phyloP scores from a whole-genome alignment of 768 basidiomycete genomes.

The Boletus coccyginus region DNA sequence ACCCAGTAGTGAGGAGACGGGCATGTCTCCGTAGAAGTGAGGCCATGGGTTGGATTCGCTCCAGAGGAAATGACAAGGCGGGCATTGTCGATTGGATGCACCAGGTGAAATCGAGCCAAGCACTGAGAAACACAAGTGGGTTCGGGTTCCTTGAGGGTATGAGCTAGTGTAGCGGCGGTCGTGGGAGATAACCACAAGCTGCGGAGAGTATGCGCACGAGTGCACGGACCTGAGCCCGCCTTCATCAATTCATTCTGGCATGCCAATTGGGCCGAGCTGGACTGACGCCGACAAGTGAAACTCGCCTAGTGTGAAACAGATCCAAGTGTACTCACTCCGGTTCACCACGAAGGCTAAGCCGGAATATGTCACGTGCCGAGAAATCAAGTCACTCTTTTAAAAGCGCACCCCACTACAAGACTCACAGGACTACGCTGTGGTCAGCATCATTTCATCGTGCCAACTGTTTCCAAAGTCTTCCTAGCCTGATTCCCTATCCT shows the following conservation, averaged over 20 bases:
- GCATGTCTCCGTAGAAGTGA: background rate
- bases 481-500: background rate
- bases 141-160: background rate
- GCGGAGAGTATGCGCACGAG: too few species aligned
- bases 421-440: too few species aligned
- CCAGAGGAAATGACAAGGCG: background rate
- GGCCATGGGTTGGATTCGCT: background rate
- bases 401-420: background rate
- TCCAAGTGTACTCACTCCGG: background rate
- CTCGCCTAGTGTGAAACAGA: background rate
- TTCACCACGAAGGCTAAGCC: too few species aligned
- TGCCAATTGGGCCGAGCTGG: too few species aligned
- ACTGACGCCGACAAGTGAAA: background rate
- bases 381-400: constrained; percentile 8
- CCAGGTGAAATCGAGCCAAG: background rate
- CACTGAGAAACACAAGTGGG: background rate
- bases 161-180: background rate
- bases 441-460: background rate
- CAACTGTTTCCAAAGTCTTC: background rate
- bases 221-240: too few species aligned
- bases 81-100: background rate
- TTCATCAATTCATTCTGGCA: too few species aligned
- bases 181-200: background rate
- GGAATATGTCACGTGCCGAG: constrained; percentile 23
- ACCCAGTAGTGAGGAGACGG: background rate